These are phyloP conservation scores for Corylus heterophylla DNA, from an alignment of 306 rosid species.

Conservation along the genomic window DNA sequence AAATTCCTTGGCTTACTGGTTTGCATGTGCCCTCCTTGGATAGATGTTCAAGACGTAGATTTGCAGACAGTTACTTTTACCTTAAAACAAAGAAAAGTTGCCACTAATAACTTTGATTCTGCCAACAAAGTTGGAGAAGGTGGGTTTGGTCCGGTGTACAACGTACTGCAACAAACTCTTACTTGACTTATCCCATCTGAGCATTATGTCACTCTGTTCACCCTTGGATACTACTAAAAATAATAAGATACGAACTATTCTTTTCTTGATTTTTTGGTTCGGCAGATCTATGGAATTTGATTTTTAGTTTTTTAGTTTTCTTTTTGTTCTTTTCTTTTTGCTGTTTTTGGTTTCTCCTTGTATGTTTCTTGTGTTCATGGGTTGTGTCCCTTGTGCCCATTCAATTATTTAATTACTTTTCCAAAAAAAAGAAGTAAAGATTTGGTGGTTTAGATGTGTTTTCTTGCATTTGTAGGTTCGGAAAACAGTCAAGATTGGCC, in stretches of 20 bases:
- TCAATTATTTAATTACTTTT: neutral
- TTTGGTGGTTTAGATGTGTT: too few relatives aligned
- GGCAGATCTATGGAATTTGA: neutral
- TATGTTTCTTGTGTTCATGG: neutral
- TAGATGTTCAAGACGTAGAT: too few relatives aligned
- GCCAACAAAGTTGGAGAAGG: too few relatives aligned
- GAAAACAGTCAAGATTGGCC: conserved; percentile 51
- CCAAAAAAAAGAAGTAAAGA: too few relatives aligned
- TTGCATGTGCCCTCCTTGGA: too few relatives aligned
- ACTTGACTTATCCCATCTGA: conserved; percentile 4
- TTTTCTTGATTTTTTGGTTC: neutral
- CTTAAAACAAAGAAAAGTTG: too few relatives aligned
- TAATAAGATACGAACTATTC: neutral
- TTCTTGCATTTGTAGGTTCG: conserved; percentile 36
- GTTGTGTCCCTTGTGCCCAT: neutral
- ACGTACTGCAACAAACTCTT: conserved; percentile 35
- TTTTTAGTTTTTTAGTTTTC: too few relatives aligned
- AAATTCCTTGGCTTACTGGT: too few relatives aligned
- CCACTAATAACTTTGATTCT: too few relatives aligned
- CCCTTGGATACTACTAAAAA: neutral
- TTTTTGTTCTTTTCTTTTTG: too few relatives aligned
- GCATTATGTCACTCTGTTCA: neutral
- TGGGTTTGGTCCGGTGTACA: too few relatives aligned
- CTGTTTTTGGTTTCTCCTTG: neutral
- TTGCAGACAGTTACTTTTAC: too few relatives aligned